Evolutionary conservation across 2,329 filamentous ascomycete genomes (phyloP), one percentile per base, ranked within the genome.

Genomic region (Trichothecium roseum): DNA sequence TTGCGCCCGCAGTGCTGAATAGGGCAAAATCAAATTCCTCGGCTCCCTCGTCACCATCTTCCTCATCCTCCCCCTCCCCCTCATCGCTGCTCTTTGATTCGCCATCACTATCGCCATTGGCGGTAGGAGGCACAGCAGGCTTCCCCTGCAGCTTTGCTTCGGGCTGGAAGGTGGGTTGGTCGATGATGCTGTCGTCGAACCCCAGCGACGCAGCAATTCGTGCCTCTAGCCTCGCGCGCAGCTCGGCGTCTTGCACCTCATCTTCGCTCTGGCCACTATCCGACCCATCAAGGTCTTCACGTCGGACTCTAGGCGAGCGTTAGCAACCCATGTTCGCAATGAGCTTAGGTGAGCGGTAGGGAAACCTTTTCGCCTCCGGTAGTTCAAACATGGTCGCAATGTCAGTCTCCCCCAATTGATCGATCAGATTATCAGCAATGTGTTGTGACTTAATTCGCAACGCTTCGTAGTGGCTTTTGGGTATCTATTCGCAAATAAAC

Each of bases 11-110:
- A 30, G 60, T 59, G 41, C 65, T 64, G 49, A 80, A 80, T 18
- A 80, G 63, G 8, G 70, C 63, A 48, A 79, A 79, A 36, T 68
- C 62, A 43, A 75, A 78, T 35, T 65, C 63, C 32, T 65, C 59
- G 14, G 55, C 41, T 14, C 37, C 45, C 7, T 49, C 41, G 8
- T 42, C 43, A 3, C 44, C 38, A 4, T 48, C 40, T 16, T 47
- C 50, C 9, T 54, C 46, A 6, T n/a, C n/a, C n/a, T n/a, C n/a
- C n/a, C 20, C 20, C 43, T 12, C 16, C 12, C 8, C 45, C 7
- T 47, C 54, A 12, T 56, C 47, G 6, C 39, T 41, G 12, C 48
- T 45, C 12, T 46, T 28, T 24, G 20, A 24, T 24, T 24, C 20
- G 6, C 10, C 20, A 24, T 24, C 20, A 24, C 20, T 24, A 10